A percentile compares a stretch with the other conserved stretches of the same genome.
Conservation (phyloP, 2,329 filamentous ascomycete genomes). For the Penicillium palitans region DNA sequence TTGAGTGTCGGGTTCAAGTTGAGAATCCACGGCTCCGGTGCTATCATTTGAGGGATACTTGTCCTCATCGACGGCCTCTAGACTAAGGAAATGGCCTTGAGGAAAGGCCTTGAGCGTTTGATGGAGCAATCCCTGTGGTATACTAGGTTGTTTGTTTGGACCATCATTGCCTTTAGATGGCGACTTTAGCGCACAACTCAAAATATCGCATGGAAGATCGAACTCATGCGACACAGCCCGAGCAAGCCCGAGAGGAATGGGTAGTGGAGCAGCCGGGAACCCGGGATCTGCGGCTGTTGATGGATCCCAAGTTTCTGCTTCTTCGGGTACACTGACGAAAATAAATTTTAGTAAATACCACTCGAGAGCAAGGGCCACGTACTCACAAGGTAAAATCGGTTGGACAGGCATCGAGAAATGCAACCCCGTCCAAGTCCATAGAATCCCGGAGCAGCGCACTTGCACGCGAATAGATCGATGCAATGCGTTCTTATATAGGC, state of each 20-base stretch:
- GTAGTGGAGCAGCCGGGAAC: neutral
- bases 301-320: conserved; percentile 20
- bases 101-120: conserved; percentile 19
- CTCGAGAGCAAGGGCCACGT: neutral
- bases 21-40: neutral
- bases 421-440: conserved; percentile 41
- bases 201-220: conserved; percentile 14
- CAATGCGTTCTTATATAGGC: conserved; percentile 13
- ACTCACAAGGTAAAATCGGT: conserved; percentile 21
- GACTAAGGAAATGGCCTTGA: conserved; percentile 20
- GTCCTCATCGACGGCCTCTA: neutral
- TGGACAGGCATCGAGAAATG: conserved; percentile 28
- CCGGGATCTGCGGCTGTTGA: neutral
- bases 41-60: neutral
- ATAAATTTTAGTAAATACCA: neutral
- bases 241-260: neutral
- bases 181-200: conserved; percentile 14
- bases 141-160: neutral
- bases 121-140: conserved; percentile 14
- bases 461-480: conserved; percentile 43
- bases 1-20: neutral
- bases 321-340: conserved; percentile 1
- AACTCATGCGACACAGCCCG: conserved; percentile 1
- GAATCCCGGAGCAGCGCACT: conserved; percentile 45
- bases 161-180: neutral